Base-by-base conservation (phyloP, 768 basidiomycete genomes). In the Suillus decipiens region DNA sequence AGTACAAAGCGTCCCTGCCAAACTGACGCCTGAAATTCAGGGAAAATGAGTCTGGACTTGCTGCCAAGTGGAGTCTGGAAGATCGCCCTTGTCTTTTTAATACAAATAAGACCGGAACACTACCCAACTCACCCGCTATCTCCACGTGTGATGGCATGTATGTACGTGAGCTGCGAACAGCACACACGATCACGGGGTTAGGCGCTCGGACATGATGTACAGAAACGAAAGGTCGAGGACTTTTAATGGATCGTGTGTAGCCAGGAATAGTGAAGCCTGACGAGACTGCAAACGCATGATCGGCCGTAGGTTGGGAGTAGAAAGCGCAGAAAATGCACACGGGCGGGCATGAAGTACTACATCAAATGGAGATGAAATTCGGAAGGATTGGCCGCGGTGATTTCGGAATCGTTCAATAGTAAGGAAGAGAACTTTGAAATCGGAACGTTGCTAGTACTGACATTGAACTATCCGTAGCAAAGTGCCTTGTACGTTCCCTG, bases 311-410 rank as follows among this genome's bases (percentile, higher is more conserved):
- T 50, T 50, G 31, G 51, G 33, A 19, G 19, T 53, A 53, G 33
- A 53, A 34, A 53, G 33, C 34, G 10, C 10, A 15, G 50, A 53
- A 53, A 53, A 53, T 19, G 33, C 51, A 53, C 51, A 19, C 51
- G 51, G 51, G 31, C 51, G 51, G 51, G 31, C 2, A 53, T 53
- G 51, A 53, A 53, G 51, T 53, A 53, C 51, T 4, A 7, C 17
- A 31, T 33, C 31, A 31, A 33, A 53, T 53, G 51, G 51, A 53
- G 51, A 36, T 53, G 51, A 53, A 53, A 53, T 53, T 53, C 19
- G 51, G 31, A 19, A 51, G 17, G 9, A 5, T 10, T 19, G 31
- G 33, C 51, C 51, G 51, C 51, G 51, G 33, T 33, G 51, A 53
- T 53, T 19, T 11, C 51, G 51, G 48, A 28, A 28, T 47, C 28